phyloP scores from a whole-genome alignment of 2,329 filamentous ascomycete genomes.

The Fusarium marasasianum region DNA sequence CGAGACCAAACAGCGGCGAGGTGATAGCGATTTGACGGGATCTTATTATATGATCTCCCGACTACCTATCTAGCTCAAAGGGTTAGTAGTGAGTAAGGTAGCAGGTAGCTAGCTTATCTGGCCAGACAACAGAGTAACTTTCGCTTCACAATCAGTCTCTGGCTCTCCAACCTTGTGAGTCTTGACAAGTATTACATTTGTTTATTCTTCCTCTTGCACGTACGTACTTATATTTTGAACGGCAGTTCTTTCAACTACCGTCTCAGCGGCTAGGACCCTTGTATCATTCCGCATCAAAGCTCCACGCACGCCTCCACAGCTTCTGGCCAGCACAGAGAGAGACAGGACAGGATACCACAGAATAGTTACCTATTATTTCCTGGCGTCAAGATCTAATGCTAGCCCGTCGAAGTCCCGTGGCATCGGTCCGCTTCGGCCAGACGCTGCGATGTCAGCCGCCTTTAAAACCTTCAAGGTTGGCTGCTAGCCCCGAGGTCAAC shows the following conservation, averaged over 20 bases:
- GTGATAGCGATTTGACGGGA: background rate
- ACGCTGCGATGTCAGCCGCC: conserved; percentile 25
- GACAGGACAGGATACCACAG: background rate
- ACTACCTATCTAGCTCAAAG: background rate
- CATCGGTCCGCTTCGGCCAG: conserved; percentile 28
- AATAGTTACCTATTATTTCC: background rate
- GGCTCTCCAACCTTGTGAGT: background rate
- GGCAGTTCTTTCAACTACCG: conserved; percentile 16
- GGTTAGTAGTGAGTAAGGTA: background rate
- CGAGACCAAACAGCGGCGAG: conserved; percentile 4
- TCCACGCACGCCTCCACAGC: conserved; percentile 28
- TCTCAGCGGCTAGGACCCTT: conserved; percentile 4
- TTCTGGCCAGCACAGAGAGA: background rate
- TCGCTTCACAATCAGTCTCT: background rate
- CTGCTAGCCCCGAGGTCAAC: background rate
- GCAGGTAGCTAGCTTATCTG: background rate
- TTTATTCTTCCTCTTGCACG: background rate
- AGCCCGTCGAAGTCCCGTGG: conserved; percentile 32
- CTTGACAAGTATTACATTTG: no score
- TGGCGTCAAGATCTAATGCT: conserved; percentile 26
- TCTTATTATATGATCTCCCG: conserved; percentile 9
- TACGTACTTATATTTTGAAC: background rate
- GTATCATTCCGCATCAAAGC: conserved; percentile 12
- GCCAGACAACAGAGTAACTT: conserved; percentile 7
- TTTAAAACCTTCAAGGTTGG: conserved; percentile 9